Conservation (phyloP, 208 protist species). For the Leishmania gerbilli region DNA sequence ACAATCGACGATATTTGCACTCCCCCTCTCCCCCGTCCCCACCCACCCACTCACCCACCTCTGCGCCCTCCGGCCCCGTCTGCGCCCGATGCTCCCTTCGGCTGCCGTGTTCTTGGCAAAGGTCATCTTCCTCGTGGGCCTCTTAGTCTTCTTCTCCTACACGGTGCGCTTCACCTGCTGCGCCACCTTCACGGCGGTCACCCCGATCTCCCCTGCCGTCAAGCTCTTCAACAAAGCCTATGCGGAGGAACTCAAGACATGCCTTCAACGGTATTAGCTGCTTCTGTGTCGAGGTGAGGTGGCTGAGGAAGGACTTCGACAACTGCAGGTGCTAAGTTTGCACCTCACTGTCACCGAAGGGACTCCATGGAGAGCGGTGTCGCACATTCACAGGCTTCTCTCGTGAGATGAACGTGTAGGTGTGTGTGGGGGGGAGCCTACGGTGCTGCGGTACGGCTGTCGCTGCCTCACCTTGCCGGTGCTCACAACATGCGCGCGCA, state of each 20-base stretch:
- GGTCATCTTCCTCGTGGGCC: slow-evolving; percentile 40
- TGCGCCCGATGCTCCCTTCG: slow-evolving; percentile 10
- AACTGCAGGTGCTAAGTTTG: background rate
- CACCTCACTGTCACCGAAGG: background rate
- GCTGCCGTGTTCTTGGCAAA: slow-evolving; percentile 27
- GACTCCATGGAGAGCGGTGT: background rate
- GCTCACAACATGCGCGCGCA: background rate
- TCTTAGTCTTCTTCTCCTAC: slow-evolving; percentile 53
- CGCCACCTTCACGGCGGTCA: slow-evolving; percentile 63
- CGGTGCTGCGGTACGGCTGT: background rate
- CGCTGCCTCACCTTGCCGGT: background rate
- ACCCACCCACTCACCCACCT: background rate
- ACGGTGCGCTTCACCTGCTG: slow-evolving; percentile 76
- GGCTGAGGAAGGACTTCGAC: background rate
- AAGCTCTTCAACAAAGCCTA: slow-evolving; percentile 52
- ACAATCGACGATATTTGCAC: no score
- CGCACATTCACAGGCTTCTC: background rate
- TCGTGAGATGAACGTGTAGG: background rate
- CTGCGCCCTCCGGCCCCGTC: background rate
- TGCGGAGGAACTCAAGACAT: slow-evolving; percentile 45
- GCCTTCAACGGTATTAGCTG: slow-evolving; percentile 56
- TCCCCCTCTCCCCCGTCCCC: background rate
- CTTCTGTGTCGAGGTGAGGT: background rate
- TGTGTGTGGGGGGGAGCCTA: no score
- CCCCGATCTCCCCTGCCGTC: slow-evolving; percentile 40